Evolutionary conservation across 805 yeast genomes (phyloP), one percentile per base, ranked within the genome.

Genomic region (Limtongia smithiae): DNA sequence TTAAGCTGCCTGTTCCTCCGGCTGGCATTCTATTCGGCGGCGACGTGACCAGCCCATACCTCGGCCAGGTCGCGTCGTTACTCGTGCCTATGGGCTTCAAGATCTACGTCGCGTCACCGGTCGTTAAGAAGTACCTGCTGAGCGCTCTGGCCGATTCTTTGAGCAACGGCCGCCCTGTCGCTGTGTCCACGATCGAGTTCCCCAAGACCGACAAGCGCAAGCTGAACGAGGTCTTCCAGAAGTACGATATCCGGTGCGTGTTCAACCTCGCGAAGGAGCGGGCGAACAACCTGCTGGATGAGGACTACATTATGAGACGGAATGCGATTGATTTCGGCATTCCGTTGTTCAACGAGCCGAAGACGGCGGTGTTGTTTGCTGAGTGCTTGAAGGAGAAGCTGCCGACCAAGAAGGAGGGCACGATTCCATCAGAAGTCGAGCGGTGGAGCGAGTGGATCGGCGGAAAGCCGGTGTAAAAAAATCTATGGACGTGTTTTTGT

Each of bases 391-490:
- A 79, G 59, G 79, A 71, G 47, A 88, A 89, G 64, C 75, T 85
- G 59, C 71, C 79, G 59, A 74, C 74, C 31, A 71, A 73, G 59
- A 44, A 67, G 20, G 76, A 77, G 62, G 69, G 80, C 44, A 69
- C 72, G n/a, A 78, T 91, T 59, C 97, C 98, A 48, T 63, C 71
- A 18, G 97, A 93, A 72, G 97, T 89, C 45, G 77, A 75, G 65
- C 80, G 97, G 71, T 93, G 99, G 99, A 87, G 95, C 72, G 97
- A 91, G 68, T 93, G 85, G 65, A 80, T 93, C 64, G 96, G 95
- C 51, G 95, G 95, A 45, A 90, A 87, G 75, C 93, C 94, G 45
- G 90, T 88, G 25, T 79, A 70, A 48, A 30, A 25, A 48, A 35
- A 20, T 12, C n/a, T 22, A 3, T 12, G 21, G 14, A 15, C 15